Base-by-base conservation (phyloP, 176 grass and related monocot species). In the Lolium multiflorum region DNA sequence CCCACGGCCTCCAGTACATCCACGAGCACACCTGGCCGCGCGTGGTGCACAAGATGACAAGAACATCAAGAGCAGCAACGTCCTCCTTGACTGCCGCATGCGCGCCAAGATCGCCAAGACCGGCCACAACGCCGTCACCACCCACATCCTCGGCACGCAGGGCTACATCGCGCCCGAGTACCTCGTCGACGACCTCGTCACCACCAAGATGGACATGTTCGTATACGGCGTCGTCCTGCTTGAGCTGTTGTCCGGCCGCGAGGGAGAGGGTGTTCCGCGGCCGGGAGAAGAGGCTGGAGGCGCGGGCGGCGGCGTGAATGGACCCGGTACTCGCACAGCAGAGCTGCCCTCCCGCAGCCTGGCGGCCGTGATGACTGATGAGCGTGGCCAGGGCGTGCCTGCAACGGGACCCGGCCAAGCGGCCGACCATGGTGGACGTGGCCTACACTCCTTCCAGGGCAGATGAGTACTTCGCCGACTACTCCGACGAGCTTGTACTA, bases 141-240 rank as follows among this genome's bases (percentile, higher is more conserved):
- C 97, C 51, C 90, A 96, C 89, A 99, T 96, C 86, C 86, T 98
- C 7, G 97, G 97, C 83, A 96, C 97, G 15, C 97, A 96, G 91
- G 91, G 93, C 0, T 95, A 98, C 92, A 94, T 98, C 81, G 90
- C 97, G 60, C 97, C 97, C 14, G 97, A 98, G 78, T 98, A 98
- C 88, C 89, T 98, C 18, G 70, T 83, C 58, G 97, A 99, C 71
- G 94, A 94, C 38, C 87, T 99, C 7, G 97, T 99, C 71, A 96
- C 94, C 58, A 99, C 93, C 83, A 99, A 94, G 88, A 96, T 99
- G 90, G 97, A 99, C 78, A 92, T 99, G 24, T 99, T 96, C 82
- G 92, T 92, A 73, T 99, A 96, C 76, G 92, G 97, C 35, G 92
- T 96, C 74, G 90, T 99, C 17, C 92, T 99, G 48, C 87, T 99